A percentile compares a stretch with the other conserved stretches of the same genome.
Evolutionary conservation across 257 asterid species (phyloP).

Genomic region (Capsicum baccatum): DNA sequence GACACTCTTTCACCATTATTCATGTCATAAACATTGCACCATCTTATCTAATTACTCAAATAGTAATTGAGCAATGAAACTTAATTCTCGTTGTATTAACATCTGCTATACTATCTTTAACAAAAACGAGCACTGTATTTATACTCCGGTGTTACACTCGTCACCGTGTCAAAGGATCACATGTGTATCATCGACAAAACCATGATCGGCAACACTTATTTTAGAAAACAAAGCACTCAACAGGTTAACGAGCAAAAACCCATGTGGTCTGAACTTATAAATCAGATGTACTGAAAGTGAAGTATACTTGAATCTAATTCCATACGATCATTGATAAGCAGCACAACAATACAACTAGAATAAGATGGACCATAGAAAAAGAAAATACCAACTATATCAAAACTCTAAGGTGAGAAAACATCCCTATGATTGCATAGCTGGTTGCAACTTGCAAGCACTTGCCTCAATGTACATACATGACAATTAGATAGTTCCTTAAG

Average conservation of each 20-base stretch:
- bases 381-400: not conserved
- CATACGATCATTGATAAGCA: not conserved
- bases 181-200: not conserved
- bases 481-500: not conserved
- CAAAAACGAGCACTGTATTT: not conserved
- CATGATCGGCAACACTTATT: not conserved
- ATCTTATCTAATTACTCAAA: not conserved
- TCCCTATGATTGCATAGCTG: conserved; percentile 4
- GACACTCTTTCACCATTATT: not conserved
- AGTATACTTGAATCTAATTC: not conserved
- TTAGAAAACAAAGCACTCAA: conserved; percentile 7
- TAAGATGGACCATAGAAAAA: not conserved
- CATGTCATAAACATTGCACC: not conserved
- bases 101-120: not conserved
- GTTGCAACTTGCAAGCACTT: conserved; percentile 12
- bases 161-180: not conserved
- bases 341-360: not conserved
- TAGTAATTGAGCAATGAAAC: not conserved
- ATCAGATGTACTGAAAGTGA: not conserved
- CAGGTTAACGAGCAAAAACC: not conserved
- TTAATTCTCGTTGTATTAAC: not conserved
- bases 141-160: not conserved
- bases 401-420: not conserved
- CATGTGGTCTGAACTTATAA: not conserved
- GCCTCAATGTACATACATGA: conserved; percentile 10